Base-by-base conservation (phyloP, 208 protist genomes). In the Leishmania amazonensis region DNA sequence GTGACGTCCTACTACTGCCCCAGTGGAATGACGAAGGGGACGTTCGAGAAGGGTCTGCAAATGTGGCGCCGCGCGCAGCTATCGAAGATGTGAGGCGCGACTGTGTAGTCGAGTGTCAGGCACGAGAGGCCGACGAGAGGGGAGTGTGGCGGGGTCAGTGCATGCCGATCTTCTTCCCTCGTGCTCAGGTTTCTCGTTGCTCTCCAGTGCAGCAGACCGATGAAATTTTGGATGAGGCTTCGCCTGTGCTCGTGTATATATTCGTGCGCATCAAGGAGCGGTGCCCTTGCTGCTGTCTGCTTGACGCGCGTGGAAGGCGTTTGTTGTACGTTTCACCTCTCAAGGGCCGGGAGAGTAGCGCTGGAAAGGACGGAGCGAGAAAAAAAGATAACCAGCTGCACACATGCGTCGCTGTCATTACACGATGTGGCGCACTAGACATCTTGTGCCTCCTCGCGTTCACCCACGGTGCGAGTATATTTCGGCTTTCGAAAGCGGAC, bases 1-100 rank as follows among this genome's bases (percentile, higher is more conserved):
- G 95, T 98, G 42, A 71, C 87, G 51, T 94, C 89, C 84, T 92
- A 86, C 45, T 96, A 97, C 83, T 96, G 93, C 80, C 86, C 88
- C 3, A 67, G 88, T 77, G 96, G 96, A 21, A 92, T 98, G 84
- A 91, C 89, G 38, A 38, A 58, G 7, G 91, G 89, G 1, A 89
- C 88, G 8, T 98, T 95, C 82, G 89, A 92, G 68, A 80, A 85
- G 19, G 96, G 94, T 0, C 76, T 98, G 9, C 73, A 90, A 17
- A 74, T 93, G 60, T 97, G 94, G 92, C 75, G 86, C 11, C 67
- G 79, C n/a, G 75, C 79, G 0, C 80, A 80, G 62, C 28, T 49
- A 51, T 86, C 57, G 47, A 79, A 78, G 35, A 83, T 89, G 62
- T 87, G 51, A 83, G 6, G 6, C 24, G 51, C 21, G n/a, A 31